Base-by-base conservation (phyloP, 1,284 basidiomycete species). In the Ganoderma resinaceum region DNA sequence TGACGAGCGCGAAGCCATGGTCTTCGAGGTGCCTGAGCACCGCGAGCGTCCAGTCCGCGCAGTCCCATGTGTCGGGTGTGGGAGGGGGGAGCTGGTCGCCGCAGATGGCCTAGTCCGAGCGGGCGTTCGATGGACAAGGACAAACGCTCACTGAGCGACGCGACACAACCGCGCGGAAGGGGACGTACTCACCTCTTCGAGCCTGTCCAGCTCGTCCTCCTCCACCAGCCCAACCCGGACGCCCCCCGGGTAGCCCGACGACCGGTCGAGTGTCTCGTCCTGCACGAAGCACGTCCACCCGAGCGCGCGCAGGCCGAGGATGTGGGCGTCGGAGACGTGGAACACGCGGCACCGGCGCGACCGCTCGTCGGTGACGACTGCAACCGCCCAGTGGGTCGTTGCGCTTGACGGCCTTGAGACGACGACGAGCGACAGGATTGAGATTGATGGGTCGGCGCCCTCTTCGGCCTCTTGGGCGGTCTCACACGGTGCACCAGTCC, bases 181-280 rank as follows among this genome's bases (percentile, higher is more conserved):
- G 7, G 26, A 61, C 60, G 42, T n/a, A 61, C n/a, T n/a, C n/a
- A n/a, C 60, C 26, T 61, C 26, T 33, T 61, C 42, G 7, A 61
- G 29, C 14, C 31, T 29, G 1, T 18, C 8, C 40, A 40, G 29
- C 3, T 61, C 60, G 6, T 61, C 60, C 40, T 8, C 31, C 42
- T 31, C 33, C n/a, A 61, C 60, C 9, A 61, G 26, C 6, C 60
- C 60, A 16, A 61, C n/a, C 0, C 60, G 60, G 26, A 46, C 60
- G 29, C 60, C 60, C 3, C 42, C 40, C 9, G 8, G n/a, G 42
- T 31, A 61, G 14, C 23, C 16, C 14, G 60, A 61, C 1, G 38
- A n/a, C 6, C 29, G 8, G 18, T 43, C 40, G 6, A 61, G 60
- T 9, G 6, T 43, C 40, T 62, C 61, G 59, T 61, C 59, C n/a